phyloP scores from a whole-genome alignment of 257 asterid genomes.

The Solanum pennellii region DNA sequence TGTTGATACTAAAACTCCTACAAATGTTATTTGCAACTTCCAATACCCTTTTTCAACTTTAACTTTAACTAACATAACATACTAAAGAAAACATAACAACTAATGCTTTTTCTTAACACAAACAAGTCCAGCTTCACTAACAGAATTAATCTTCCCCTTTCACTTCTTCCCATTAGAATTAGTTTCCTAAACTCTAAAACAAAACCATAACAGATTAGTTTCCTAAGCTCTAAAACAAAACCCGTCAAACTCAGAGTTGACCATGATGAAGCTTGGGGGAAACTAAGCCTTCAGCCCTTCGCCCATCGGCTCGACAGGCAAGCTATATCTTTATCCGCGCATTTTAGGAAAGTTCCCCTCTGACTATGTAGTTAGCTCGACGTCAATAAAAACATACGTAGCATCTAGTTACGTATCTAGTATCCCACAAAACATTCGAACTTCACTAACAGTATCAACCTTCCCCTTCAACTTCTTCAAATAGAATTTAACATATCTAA shows the following conservation, averaged over 20 bases:
- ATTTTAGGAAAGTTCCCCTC: background rate
- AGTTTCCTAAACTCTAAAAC: background rate
- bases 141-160: background rate
- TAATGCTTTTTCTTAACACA: background rate
- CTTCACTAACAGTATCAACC: background rate
- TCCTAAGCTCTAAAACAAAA: background rate
- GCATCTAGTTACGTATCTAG: no score
- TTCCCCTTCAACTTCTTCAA: background rate
- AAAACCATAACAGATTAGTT: background rate
- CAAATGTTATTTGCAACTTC: background rate
- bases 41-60: background rate
- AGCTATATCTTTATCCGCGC: background rate
- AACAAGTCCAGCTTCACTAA: background rate
- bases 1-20: background rate
- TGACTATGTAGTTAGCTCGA: background rate
- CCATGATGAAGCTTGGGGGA: background rate
- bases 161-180: background rate
- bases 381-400: background rate
- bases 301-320: background rate
- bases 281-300: background rate
- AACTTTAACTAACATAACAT: background rate
- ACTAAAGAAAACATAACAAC: background rate
- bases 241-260: background rate
- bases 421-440: background rate
- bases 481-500: background rate